A percentile compares a stretch with the other conserved stretches of the same genome.
phyloP scores from a whole-genome alignment of 2,329 filamentous ascomycete species.

The Ceratocystis eucalypticola region DNA sequence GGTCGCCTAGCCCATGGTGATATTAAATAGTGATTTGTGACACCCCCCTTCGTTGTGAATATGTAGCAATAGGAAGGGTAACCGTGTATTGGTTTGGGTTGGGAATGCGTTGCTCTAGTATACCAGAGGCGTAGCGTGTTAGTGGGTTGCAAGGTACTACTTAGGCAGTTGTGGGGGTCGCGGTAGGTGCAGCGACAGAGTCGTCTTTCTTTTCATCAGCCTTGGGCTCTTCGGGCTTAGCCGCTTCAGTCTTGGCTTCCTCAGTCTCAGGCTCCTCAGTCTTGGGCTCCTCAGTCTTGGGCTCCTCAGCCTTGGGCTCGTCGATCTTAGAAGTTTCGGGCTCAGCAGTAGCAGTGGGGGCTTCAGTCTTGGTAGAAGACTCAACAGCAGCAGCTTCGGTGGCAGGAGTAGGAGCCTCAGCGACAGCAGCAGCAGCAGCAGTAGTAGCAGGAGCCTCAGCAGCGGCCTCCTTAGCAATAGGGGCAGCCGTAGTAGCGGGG shows the following conservation, averaged over 20 bases:
- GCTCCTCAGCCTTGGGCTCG: constrained; percentile 23
- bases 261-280: constrained; percentile 21
- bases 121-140: neutral
- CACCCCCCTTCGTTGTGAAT: neutral
- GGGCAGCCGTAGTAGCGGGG: constrained; percentile 23
- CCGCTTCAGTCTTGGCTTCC: constrained; percentile 22
- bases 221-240: constrained; percentile 18
- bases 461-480: constrained; percentile 18
- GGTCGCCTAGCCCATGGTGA: neutral
- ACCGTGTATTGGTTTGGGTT: neutral
- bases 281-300: constrained; percentile 20
- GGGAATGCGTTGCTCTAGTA: neutral
- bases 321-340: constrained; percentile 19
- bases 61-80: neutral
- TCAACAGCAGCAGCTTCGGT: constrained; percentile 10
- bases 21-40: constrained; percentile 3
- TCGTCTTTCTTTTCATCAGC: constrained; percentile 17
- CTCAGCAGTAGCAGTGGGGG: constrained; percentile 10
- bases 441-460: constrained; percentile 20
- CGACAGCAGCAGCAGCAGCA: neutral
- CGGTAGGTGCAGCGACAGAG: constrained; percentile 16
- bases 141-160: neutral
- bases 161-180: constrained; percentile 21
- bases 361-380: constrained; percentile 13
- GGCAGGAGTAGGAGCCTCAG: constrained; percentile 18